phyloP scores from a whole-genome alignment of 2,329 filamentous ascomycete species.

The Trichoderma cornu-damae region DNA sequence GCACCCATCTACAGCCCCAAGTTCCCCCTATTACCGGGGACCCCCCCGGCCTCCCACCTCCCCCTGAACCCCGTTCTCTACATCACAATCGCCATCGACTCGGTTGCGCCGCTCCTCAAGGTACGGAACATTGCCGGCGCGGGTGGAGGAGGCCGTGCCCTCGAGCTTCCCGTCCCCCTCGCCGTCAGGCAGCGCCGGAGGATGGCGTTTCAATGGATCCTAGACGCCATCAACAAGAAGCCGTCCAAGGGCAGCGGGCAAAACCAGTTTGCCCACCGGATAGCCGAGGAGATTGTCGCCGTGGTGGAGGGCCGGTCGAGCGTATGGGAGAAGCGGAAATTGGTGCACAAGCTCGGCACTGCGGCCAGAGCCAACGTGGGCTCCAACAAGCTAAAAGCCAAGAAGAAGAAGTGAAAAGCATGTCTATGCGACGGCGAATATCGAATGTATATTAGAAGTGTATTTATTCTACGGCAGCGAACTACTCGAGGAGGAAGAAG shows the following conservation, averaged over 20 bases:
- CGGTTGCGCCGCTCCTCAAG: conserved; percentile 80
- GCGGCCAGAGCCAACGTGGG: conserved; percentile 68
- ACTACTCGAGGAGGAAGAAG: not conserved
- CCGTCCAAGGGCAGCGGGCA: conserved; percentile 65
- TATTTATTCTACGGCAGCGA: conserved; percentile 1
- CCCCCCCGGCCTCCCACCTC: conserved; percentile 71
- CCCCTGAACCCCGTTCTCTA: conserved; percentile 87
- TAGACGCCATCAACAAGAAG: conserved; percentile 76
- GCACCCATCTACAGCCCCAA: conserved; percentile 69
- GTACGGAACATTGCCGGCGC: conserved; percentile 71
- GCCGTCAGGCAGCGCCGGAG: conserved; percentile 69
- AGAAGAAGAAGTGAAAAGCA: conserved; percentile 32
- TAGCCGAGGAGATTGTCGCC: conserved; percentile 80
- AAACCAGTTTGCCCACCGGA: conserved; percentile 66
- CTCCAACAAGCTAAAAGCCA: conserved; percentile 34
- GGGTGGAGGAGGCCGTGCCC: conserved; percentile 76
- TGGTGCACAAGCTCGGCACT: conserved; percentile 76
- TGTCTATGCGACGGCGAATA: not conserved
- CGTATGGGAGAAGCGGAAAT: conserved; percentile 77
- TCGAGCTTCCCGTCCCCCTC: conserved; percentile 79
- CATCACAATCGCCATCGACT: conserved; percentile 85
- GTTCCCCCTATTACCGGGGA: conserved; percentile 67
- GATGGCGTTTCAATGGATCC: conserved; percentile 80
- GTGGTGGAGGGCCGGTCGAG: conserved; percentile 80
- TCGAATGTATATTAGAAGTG: conserved; percentile 18